These are phyloP conservation scores for Nemophila menziesii DNA, from an alignment of 257 asterid species.

Conservation along the genomic window DNA sequence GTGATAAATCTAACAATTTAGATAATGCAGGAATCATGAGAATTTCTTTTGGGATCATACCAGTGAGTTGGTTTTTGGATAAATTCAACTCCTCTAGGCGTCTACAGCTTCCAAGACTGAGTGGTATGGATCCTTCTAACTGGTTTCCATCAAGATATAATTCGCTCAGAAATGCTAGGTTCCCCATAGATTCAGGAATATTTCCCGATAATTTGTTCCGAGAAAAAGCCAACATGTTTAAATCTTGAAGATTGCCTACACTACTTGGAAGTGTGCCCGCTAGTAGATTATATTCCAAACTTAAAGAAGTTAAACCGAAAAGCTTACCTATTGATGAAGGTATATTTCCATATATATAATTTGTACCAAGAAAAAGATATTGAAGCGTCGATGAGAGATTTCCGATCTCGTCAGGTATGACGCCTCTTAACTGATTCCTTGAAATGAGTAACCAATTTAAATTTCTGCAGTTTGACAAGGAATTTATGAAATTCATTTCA, in stretches of 20 bases:
- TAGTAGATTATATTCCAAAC: too few relatives aligned
- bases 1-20: not conserved
- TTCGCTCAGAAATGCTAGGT: constrained; percentile 6
- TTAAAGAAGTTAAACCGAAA: too few relatives aligned
- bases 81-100: constrained; percentile 6
- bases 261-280: not conserved
- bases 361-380: constrained; percentile 5
- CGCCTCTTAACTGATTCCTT: not conserved
- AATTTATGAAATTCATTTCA: not conserved
- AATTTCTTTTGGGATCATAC: constrained; percentile 6
- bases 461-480: not conserved
- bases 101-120: constrained; percentile 10
- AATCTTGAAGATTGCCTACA: constrained; percentile 16
- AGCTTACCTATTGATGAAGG: not conserved
- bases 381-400: constrained; percentile 9
- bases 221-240: not conserved
- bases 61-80: constrained; percentile 12
- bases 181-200: constrained; percentile 19
- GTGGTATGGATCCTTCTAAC: constrained; percentile 14
- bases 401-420: constrained; percentile 9
- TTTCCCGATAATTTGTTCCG: constrained; percentile 9
- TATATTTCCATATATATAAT: not conserved
- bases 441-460: not conserved
- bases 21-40: constrained; percentile 5
- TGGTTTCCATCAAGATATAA: constrained; percentile 9